Evolutionary conservation across 1,284 basidiomycete species (phyloP), one percentile per base, ranked within the genome.

Genomic region (Phellopilus nigrolimitatus): DNA sequence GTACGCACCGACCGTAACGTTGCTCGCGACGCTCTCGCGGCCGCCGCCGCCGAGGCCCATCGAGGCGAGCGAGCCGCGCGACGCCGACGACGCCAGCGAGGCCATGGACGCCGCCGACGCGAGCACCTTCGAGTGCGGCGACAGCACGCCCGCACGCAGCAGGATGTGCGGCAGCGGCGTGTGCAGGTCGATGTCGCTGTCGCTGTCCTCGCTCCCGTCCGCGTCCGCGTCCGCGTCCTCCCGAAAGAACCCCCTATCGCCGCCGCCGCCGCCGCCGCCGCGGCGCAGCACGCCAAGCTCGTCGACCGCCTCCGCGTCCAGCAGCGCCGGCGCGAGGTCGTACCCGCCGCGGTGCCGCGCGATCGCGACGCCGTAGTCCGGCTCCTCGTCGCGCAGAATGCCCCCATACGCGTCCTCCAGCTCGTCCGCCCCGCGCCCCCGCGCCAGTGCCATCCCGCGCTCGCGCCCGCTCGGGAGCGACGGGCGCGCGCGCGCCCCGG

Each of bases 101-200:
- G 51, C 43, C 12, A 63, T 55, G 21, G 62, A 59, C 15, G 59
- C 51, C 28, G 67, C 61, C 8, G 61, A 62, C 4, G 77, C 71
- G 4, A 90, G 66, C 3, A 88, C 66, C 56, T 85, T 88, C 0
- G 88, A 89, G 52, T 79, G 71, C 0, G 86, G 83, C 2, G 87
- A 89, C 17, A 90, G 72, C 47, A 88, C 69, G 1, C 87, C 87
- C 54, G 88, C 78, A 10, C 79, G 75, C 25, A 89, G 67, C 81
- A 90, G 86, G 28, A 90, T 66, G 60, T 84, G 76, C 84, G 88
- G 84, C 9, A 90, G 63, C 0, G 87, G 85, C 0, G 87, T 90
- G 58, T 86, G 83, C 38, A 90, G 60, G 66, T 90, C 87, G 42
- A 90, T 64, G 62, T 81, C 83, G 21, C 84, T 88, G 65, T 86